Base-by-base conservation (phyloP, 1,284 basidiomycete species). In the Leccinum fallax region DNA sequence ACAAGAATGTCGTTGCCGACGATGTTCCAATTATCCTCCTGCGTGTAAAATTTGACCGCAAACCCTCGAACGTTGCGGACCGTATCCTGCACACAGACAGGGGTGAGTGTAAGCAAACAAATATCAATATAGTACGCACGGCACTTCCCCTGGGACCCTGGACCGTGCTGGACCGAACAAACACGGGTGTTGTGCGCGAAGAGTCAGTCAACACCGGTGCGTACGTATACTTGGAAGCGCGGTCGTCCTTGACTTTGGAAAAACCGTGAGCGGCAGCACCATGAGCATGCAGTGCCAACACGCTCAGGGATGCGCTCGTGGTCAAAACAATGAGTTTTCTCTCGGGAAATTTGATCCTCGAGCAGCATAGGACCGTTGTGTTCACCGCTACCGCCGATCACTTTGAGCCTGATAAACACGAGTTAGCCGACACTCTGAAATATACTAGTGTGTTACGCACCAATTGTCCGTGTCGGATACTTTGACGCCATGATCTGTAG, bases 231-330 rank as follows among this genome's bases (percentile, higher is more conserved):
- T 89, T 87, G 9, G 81, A 79, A 49, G 86, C 85, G 8, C 83
- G 76, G 59, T 84, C 76, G 64, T 90, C 84, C 71, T 86, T 87
- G 2, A 89, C 84, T 72, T 83, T 87, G 82, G 94, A 95, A 70
- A 87, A 83, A 1, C 93, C 92, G 73, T 93, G 91, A 8, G 90
- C 92, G 61, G 85, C 93, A 24, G 87, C 77, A n/a, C 92, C 93
- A 49, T 91, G 86, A 57, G 92, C 90, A 69, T 93, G 91, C n/a
- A 79, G 28, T 28, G 28, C 8, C 83, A 16, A 83, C 83, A 53
- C 85, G 88, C 78, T 90, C 91, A n/a, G 91, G 92, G 61, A 94
- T 94, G 46, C 91, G 88, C 73, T 94, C 92, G 69, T 93, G 92
- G 72, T 92, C 90, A 69, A 93, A 93, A 32, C 88, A 83, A 59